Evolutionary conservation across 2,329 filamentous ascomycete genomes (phyloP).

Genomic region (Davidsoniella virescens): DNA sequence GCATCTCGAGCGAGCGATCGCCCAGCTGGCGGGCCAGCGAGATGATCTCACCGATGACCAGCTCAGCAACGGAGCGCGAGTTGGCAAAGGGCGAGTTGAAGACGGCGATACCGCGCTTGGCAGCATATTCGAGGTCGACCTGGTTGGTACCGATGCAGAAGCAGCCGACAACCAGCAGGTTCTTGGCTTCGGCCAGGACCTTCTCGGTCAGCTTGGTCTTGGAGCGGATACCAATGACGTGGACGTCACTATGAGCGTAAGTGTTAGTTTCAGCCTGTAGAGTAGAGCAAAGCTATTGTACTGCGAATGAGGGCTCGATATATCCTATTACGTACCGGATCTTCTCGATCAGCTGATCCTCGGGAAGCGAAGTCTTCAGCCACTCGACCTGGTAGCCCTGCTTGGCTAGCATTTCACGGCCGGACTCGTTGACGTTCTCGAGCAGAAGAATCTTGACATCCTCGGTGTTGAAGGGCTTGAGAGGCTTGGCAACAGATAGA

Average conservation of each 20-base stretch:
- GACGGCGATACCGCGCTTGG: conserved; percentile 75
- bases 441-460: conserved; percentile 93
- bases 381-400: conserved; percentile 96
- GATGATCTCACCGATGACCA: conserved; percentile 91
- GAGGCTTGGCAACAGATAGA: conserved; percentile 40
- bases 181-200: conserved; percentile 77
- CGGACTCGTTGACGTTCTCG: conserved; percentile 90
- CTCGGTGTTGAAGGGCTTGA: conserved; percentile 90
- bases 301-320: neutral
- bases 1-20: conserved; percentile 87
- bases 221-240: conserved; percentile 94
- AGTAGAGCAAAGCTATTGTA: too few species aligned
- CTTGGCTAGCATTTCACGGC: conserved; percentile 59
- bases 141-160: conserved; percentile 99
- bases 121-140: conserved; percentile 72
- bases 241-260: conserved; percentile 51
- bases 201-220: conserved; percentile 87
- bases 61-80: conserved; percentile 87
- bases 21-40: conserved; percentile 77
- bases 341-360: conserved; percentile 91
- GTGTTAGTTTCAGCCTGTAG: neutral
- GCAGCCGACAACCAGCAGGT: conserved; percentile 88
- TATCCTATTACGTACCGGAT: conserved; percentile 57
- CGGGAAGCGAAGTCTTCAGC: conserved; percentile 73
- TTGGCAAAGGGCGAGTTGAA: conserved; percentile 99